phyloP scores from a whole-genome alignment of 768 basidiomycete genomes.

The Amanita polypyramis region DNA sequence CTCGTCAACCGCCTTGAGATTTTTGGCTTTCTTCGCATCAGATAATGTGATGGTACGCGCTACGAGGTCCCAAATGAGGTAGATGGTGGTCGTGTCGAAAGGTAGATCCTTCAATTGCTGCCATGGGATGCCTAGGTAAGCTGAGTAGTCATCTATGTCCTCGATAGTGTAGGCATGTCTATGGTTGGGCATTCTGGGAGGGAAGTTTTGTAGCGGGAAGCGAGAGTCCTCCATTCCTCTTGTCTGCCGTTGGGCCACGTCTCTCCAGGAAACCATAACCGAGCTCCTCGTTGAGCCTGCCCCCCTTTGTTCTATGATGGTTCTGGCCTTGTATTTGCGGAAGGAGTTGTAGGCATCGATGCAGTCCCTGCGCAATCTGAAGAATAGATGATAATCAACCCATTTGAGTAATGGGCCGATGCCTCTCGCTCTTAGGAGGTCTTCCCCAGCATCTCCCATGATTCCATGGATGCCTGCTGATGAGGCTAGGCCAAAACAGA shows the following conservation, averaged over 20 bases:
- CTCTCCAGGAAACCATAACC: conserved; percentile 13
- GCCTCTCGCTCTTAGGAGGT: conserved; percentile 16
- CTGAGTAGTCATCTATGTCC: conserved; percentile 26
- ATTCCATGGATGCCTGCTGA: conserved; percentile 17
- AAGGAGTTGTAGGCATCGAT: neutral
- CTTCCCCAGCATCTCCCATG: conserved; percentile 13
- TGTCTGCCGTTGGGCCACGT: conserved; percentile 7
- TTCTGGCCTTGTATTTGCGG: neutral
- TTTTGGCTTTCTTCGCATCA: conserved; percentile 10
- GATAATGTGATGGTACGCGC: conserved; percentile 13
- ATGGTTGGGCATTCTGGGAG: conserved; percentile 11
- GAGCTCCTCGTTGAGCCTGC: neutral
- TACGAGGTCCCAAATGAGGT: conserved; percentile 16
- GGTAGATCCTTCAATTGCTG: conserved; percentile 14
- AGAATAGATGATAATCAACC: conserved; percentile 24
- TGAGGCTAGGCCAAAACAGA: conserved; percentile 15
- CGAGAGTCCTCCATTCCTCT: conserved; percentile 21
- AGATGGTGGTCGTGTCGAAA: conserved; percentile 8
- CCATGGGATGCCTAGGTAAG: conserved; percentile 18
- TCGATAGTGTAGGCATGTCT: conserved; percentile 12
- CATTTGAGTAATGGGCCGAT: conserved; percentile 20
- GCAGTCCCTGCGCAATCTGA: conserved; percentile 10
- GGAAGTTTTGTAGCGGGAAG: conserved; percentile 14
- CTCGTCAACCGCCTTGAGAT: conserved; percentile 15
- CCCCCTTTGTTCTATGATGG: neutral